Conservation (phyloP, 345 rosid genomes). For the Heritiera littoralis region DNA sequence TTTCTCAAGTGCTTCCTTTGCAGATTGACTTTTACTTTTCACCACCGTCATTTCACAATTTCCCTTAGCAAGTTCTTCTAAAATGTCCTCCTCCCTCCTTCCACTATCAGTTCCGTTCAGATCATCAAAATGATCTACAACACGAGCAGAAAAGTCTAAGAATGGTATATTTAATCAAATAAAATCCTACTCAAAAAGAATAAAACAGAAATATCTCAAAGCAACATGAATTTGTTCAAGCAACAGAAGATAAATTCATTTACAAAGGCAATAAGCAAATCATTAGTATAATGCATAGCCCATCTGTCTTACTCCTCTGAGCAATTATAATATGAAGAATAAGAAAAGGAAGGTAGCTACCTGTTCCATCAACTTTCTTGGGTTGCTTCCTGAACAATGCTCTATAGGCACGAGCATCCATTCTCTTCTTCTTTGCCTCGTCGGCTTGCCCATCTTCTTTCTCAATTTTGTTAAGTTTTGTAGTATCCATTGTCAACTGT, state of each 20-base stretch:
- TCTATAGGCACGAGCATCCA: slow-evolving; percentile 47
- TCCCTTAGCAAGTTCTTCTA: slow-evolving; percentile 11
- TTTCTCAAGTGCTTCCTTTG: slow-evolving; percentile 14
- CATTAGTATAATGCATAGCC: not conserved
- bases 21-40: slow-evolving; percentile 22
- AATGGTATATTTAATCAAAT: not conserved
- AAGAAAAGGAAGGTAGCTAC: slow-evolving; percentile 14
- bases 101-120: slow-evolving; percentile 4
- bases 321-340: not conserved
- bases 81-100: slow-evolving; percentile 19
- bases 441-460: slow-evolving; percentile 10
- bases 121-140: slow-evolving; percentile 33
- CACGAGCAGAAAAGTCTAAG: slow-evolving; percentile 6
- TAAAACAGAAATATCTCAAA: not conserved
- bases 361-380: slow-evolving; percentile 36
- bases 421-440: slow-evolving; percentile 22
- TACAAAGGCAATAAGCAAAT: not conserved
- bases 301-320: not conserved
- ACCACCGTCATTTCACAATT: slow-evolving; percentile 15
- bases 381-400: slow-evolving; percentile 38
- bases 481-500: slow-evolving; percentile 39
- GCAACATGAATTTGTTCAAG: not conserved
- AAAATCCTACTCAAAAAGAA: not conserved
- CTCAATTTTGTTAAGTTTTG: slow-evolving; percentile 29
- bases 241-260: slow-evolving; percentile 1